Percentiles rank a stretch among this genome's conserved stretches.
These are phyloP conservation scores for Kodamaea laetipori DNA, from an alignment of 805 yeast genomes.

Conservation along the genomic window DNA sequence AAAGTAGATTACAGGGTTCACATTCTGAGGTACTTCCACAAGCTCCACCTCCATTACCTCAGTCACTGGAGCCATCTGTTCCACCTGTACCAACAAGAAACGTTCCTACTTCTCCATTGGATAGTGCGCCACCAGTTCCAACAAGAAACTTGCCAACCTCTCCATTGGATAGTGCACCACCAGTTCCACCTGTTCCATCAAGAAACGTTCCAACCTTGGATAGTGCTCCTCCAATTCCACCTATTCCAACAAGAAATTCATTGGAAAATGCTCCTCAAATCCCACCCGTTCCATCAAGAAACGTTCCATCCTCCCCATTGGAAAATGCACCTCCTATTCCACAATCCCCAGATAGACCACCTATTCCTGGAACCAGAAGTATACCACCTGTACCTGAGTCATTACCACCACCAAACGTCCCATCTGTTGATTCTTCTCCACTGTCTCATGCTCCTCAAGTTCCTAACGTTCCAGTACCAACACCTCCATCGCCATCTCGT, in stretches of 20 bases:
- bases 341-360: slow-evolving; percentile 22
- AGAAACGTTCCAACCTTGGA: slow-evolving; percentile 1
- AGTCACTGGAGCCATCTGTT: too few species aligned
- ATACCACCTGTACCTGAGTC: slow-evolving; percentile 9
- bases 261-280: slow-evolving; percentile 18
- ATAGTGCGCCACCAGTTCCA: slow-evolving; percentile 17
- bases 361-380: slow-evolving; percentile 10
- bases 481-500: slow-evolving; percentile 14
- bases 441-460: slow-evolving; percentile 13
- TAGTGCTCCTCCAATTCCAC: slow-evolving; percentile 19
- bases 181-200: slow-evolving; percentile 11
- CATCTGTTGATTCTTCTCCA: not conserved
- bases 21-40: slow-evolving; percentile 1
- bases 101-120: too few species aligned
- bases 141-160: not conserved
- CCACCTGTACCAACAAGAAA: slow-evolving; percentile 14
- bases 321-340: slow-evolving; percentile 12
- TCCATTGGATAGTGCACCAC: slow-evolving; percentile 16
- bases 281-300: not conserved
- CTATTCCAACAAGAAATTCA: slow-evolving; percentile 3
- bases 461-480: slow-evolving; percentile 17
- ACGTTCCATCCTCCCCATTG: not conserved
- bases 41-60: slow-evolving; percentile 17
- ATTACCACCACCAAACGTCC: slow-evolving; percentile 12
- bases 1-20: not conserved